Conservation (phyloP, 371 early-diverging fungal genomes). For the Mucor circinelloides region DNA sequence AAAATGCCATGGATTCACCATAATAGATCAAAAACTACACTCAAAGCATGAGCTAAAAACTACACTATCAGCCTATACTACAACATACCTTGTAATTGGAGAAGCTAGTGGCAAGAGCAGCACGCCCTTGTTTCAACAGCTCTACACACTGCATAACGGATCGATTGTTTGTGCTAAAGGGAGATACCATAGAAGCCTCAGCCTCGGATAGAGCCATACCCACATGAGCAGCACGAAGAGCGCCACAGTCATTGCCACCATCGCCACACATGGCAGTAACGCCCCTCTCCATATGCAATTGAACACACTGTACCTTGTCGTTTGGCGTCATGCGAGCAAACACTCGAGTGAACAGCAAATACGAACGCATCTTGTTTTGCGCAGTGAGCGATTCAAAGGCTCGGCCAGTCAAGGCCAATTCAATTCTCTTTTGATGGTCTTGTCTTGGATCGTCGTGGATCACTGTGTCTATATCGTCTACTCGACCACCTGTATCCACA, state of each 20-base stretch:
- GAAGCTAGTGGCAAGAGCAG: conserved; percentile 74
- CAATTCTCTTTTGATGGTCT: conserved; percentile 39
- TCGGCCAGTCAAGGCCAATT: conserved; percentile 73
- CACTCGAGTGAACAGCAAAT: conserved; percentile 60
- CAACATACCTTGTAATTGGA: conserved; percentile 67
- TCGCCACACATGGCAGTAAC: conserved; percentile 93
- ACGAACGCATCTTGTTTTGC: conserved; percentile 46
- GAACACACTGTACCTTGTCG: conserved; percentile 72
- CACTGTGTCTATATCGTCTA: conserved; percentile 36
- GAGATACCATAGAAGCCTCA: conserved; percentile 87
- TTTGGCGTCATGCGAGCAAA: conserved; percentile 82
- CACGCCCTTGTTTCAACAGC: conserved; percentile 74
- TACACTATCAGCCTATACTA: conserved; percentile 57
- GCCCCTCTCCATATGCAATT: conserved; percentile 72
- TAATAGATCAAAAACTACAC: conserved; percentile 66
- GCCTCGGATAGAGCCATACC: conserved; percentile 89
- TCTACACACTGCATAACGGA: conserved; percentile 71
- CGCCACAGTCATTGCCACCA: conserved; percentile 96
- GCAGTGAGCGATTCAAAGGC: conserved; percentile 61
- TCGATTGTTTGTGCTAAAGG: conserved; percentile 73
- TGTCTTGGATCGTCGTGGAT: conserved; percentile 23
- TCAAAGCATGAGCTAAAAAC: conserved; percentile 72
- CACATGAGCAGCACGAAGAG: conserved; percentile 88
- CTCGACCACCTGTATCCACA: conserved; percentile 45
- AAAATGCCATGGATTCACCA: conserved; percentile 54